Percentiles rank a stretch among this genome's conserved stretches.
Conservation (phyloP, 768 basidiomycete genomes). For the Pisolithus sp. region DNA sequence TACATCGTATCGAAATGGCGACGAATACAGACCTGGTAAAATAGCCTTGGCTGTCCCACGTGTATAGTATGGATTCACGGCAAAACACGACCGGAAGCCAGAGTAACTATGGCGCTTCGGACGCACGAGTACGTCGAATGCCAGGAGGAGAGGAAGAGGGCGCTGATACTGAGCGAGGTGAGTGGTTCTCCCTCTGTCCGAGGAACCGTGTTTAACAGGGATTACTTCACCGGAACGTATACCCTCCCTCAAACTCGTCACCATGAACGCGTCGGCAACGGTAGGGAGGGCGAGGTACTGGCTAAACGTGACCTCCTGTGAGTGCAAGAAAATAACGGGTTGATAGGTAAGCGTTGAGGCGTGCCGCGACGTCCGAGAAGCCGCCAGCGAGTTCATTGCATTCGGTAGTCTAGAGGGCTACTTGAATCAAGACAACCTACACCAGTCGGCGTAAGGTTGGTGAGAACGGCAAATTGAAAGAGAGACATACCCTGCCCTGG, state of each 20-base stretch:
- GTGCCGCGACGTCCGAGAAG: slow-evolving; percentile 63
- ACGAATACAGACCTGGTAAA: slow-evolving; percentile 30
- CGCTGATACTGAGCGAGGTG: slow-evolving; percentile 76
- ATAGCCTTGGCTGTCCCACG: slow-evolving; percentile 80
- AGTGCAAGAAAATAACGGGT: slow-evolving; percentile 81
- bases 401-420: slow-evolving; percentile 77
- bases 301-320: slow-evolving; percentile 76
- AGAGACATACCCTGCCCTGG: slow-evolving; percentile 53
- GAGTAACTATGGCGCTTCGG: slow-evolving; percentile 76
- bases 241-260: slow-evolving; percentile 79
- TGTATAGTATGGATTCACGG: slow-evolving; percentile 81
- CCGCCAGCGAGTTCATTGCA: slow-evolving; percentile 68
- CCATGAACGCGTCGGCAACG: slow-evolving; percentile 80
- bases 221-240: slow-evolving; percentile 83
- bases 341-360: slow-evolving; percentile 88
- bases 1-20: background rate
- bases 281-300: slow-evolving; percentile 79
- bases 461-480: background rate
- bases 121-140: slow-evolving; percentile 85
- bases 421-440: slow-evolving; percentile 77
- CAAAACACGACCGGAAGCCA: slow-evolving; percentile 81
- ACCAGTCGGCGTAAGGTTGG: background rate
- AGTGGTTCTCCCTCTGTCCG: slow-evolving; percentile 8
- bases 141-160: slow-evolving; percentile 61
- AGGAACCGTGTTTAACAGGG: background rate